phyloP scores from a whole-genome alignment of 1,284 basidiomycete species.

The Rhodotorula mucilaginosa region DNA sequence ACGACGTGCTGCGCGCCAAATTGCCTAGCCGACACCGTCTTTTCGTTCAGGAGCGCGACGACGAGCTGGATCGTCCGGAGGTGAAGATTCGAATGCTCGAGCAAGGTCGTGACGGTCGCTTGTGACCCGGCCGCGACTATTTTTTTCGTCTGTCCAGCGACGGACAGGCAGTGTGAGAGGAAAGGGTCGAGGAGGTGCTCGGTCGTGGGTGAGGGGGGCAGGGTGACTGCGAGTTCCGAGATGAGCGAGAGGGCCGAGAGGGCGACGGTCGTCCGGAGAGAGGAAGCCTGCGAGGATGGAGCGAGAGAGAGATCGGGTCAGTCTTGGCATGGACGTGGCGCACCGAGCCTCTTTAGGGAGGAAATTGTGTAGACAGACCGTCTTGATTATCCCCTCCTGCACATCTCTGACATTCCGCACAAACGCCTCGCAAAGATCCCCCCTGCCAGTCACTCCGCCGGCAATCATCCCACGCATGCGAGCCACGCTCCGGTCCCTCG shows the following conservation, averaged over 20 bases:
- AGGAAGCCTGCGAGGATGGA: constrained; percentile 61
- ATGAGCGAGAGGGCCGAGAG: constrained; percentile 76
- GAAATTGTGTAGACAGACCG: constrained; percentile 57
- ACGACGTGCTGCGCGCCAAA: constrained; percentile 55
- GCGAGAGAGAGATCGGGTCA: neutral
- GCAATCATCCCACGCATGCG: constrained; percentile 88
- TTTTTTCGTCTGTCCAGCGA: constrained; percentile 95
- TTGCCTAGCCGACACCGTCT: constrained; percentile 74
- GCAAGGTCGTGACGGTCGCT: constrained; percentile 64
- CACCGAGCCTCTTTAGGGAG: too few relatives aligned
- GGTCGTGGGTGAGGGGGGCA: constrained; percentile 67
- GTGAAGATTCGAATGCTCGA: constrained; percentile 68
- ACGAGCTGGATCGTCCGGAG: constrained; percentile 70
- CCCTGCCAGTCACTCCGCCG: constrained; percentile 17
- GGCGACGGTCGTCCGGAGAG: constrained; percentile 87
- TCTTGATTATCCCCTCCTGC: constrained; percentile 78
- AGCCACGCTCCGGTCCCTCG: constrained; percentile 73
- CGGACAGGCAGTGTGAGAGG: constrained; percentile 71
- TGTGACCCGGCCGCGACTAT: constrained; percentile 86
- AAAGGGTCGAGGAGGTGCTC: constrained; percentile 68
- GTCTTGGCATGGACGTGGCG: neutral
- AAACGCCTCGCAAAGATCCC: constrained; percentile 75
- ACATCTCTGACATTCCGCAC: constrained; percentile 70
- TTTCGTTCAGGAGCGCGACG: constrained; percentile 73
- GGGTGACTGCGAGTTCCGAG: constrained; percentile 66